A percentile compares a stretch with the other conserved stretches of the same genome.
These are phyloP conservation scores for Usnea hakonensis DNA, from an alignment of 495 filamentous ascomycete genomes.

Conservation along the genomic window DNA sequence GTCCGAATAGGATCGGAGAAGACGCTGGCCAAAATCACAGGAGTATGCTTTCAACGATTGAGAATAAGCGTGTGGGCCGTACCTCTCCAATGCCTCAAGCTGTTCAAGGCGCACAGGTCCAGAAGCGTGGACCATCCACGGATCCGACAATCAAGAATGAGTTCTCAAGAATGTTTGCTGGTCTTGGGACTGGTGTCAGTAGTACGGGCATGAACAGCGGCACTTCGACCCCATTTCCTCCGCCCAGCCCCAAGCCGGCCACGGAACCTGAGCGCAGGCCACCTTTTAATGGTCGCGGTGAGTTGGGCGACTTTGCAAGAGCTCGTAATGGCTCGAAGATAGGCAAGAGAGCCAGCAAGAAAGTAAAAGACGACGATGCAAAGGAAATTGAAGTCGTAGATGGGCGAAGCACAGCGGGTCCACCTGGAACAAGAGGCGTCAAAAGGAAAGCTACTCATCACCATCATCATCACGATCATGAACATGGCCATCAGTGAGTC, in stretches of 20 bases:
- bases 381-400: constrained; percentile 50
- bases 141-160: constrained; percentile 87
- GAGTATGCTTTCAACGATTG: constrained; percentile 39
- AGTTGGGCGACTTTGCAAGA: constrained; percentile 35
- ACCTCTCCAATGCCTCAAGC: constrained; percentile 83
- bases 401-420: constrained; percentile 46
- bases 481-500: constrained; percentile 52
- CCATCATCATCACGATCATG: constrained; percentile 43
- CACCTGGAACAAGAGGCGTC: constrained; percentile 41
- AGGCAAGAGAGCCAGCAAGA: constrained; percentile 45
- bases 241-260: constrained; percentile 48
- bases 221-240: constrained; percentile 46
- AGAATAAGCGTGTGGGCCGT: constrained; percentile 41
- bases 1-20: constrained; percentile 50
- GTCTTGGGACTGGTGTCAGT: constrained; percentile 78
- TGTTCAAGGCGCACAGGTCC: constrained; percentile 82
- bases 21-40: constrained; percentile 40
- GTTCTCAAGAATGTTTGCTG: constrained; percentile 84
- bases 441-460: constrained; percentile 50
- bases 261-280: constrained; percentile 27
- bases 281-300: constrained; percentile 16
- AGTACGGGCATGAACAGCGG: constrained; percentile 44
- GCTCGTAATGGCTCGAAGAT: constrained; percentile 45
- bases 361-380: constrained; percentile 46
- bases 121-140: constrained; percentile 61